phyloP scores from a whole-genome alignment of 345 rosid species.

The Syzygium aqueum region DNA sequence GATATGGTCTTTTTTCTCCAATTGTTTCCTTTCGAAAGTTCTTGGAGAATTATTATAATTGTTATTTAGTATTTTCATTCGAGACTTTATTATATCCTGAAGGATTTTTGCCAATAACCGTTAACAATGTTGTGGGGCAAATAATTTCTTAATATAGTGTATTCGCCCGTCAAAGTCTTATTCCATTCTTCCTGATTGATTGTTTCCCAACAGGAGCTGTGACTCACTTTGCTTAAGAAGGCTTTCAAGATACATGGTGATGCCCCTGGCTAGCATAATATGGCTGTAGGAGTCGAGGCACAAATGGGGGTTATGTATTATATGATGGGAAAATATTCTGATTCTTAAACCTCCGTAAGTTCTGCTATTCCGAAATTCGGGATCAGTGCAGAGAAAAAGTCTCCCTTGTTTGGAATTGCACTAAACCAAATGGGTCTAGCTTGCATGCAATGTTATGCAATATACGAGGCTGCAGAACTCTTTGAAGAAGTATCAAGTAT shows the following conservation, averaged over 20 bases:
- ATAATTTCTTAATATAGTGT: too few species aligned
- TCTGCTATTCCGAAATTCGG: conserved; percentile 63
- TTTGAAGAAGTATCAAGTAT: conserved; percentile 79
- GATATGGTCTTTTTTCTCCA: too few species aligned
- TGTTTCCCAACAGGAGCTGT: conserved; percentile 11
- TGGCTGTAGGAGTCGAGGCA: conserved; percentile 83
- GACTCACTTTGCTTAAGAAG: conserved; percentile 55
- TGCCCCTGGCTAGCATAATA: conserved; percentile 56
- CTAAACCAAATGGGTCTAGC: conserved; percentile 89
- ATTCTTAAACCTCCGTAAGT: conserved; percentile 59
- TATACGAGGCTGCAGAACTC: conserved; percentile 75
- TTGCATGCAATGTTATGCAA: conserved; percentile 53
- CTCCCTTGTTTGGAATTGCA: conserved; percentile 69
- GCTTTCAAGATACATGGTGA: conserved; percentile 52
- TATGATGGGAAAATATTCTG: conserved; percentile 64
- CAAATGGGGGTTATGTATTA: conserved; percentile 85
- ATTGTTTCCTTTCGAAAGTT: too few species aligned
- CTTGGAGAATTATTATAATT: too few species aligned
- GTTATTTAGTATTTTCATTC: too few species aligned
- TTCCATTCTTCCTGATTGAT: too few species aligned
- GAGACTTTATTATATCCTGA: too few species aligned
- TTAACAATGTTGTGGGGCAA: too few species aligned
- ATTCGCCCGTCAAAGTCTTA: too few species aligned
- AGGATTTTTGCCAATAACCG: too few species aligned
- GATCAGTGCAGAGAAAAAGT: conserved; percentile 71